Conservation (phyloP, 2,329 filamentous ascomycete species). For the Fusarium ramigenum region DNA sequence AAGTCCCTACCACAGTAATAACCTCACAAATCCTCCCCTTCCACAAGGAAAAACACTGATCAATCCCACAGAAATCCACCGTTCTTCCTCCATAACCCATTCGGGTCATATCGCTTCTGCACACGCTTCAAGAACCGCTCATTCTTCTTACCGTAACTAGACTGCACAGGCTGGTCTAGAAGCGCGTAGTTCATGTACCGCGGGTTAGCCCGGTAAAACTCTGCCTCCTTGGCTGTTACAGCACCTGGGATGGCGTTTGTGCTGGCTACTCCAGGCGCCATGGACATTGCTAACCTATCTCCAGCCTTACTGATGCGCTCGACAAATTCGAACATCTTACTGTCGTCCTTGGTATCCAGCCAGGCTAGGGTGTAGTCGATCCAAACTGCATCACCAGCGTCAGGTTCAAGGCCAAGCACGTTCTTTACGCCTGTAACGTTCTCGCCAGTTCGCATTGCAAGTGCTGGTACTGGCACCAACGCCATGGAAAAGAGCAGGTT, state of each 20-base stretch:
- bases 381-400: not conserved
- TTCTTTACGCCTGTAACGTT: not conserved
- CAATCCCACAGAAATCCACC: not conserved
- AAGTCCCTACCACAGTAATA: fast-evolving
- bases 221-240: not conserved
- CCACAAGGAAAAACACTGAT: fast-evolving
- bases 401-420: not conserved
- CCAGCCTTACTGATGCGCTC: not conserved
- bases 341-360: not conserved
- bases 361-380: not conserved
- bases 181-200: not conserved
- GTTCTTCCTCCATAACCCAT: not conserved
- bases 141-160: not conserved
- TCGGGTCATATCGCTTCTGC: not conserved
- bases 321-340: not conserved
- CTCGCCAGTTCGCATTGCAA: not conserved
- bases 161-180: not conserved
- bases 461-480: not conserved
- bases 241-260: not conserved
- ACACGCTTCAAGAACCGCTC: not conserved
- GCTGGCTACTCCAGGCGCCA: not conserved
- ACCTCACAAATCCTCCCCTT: fast-evolving
- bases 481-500: not conserved
- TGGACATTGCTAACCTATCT: not conserved
- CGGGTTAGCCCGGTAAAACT: not conserved